These are phyloP conservation scores for Starmerella scarabaei DNA, from an alignment of 805 yeast species.

Conservation along the genomic window DNA sequence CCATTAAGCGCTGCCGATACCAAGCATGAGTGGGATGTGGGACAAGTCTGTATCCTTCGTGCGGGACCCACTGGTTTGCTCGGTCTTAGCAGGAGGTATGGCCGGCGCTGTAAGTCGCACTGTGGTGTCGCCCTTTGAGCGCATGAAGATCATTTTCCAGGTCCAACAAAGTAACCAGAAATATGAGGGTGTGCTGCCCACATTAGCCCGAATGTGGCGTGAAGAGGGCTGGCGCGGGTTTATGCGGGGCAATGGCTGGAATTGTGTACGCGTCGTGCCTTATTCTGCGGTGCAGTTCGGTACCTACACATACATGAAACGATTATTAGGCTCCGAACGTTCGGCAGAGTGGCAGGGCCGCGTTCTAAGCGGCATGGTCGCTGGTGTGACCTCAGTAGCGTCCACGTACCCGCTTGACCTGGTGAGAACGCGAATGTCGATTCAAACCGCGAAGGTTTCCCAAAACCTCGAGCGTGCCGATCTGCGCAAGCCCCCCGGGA, in stretches of 20 bases:
- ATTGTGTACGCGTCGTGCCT: conserved; percentile 83
- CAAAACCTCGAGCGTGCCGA: conserved; percentile 14
- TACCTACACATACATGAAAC: conserved; percentile 48
- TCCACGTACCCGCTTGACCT: conserved; percentile 88
- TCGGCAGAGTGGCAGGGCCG: conserved; percentile 18
- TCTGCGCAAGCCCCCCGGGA: conserved; percentile 51
- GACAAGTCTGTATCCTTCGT: neutral
- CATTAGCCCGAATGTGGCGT: conserved; percentile 62
- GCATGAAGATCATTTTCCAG: conserved; percentile 85
- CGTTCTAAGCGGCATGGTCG: conserved; percentile 61
- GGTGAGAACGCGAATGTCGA: conserved; percentile 75
- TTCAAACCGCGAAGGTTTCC: conserved; percentile 63
- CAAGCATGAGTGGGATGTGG: too few relatives aligned
- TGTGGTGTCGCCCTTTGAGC: conserved; percentile 85
- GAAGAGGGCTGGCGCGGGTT: conserved; percentile 90
- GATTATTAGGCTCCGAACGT: conserved; percentile 33
- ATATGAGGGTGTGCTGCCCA: conserved; percentile 54
- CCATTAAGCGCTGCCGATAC: too few relatives aligned
- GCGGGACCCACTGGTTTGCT: conserved; percentile 37
- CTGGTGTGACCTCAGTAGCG: conserved; percentile 67
- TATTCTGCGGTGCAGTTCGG: conserved; percentile 90
- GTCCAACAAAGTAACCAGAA: conserved; percentile 52
- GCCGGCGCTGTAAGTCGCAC: conserved; percentile 95
- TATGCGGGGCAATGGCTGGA: conserved; percentile 81
- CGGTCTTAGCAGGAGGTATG: conserved; percentile 87